phyloP scores from a whole-genome alignment of 2,329 filamentous ascomycete genomes.

The Aspergillus intermedius region DNA sequence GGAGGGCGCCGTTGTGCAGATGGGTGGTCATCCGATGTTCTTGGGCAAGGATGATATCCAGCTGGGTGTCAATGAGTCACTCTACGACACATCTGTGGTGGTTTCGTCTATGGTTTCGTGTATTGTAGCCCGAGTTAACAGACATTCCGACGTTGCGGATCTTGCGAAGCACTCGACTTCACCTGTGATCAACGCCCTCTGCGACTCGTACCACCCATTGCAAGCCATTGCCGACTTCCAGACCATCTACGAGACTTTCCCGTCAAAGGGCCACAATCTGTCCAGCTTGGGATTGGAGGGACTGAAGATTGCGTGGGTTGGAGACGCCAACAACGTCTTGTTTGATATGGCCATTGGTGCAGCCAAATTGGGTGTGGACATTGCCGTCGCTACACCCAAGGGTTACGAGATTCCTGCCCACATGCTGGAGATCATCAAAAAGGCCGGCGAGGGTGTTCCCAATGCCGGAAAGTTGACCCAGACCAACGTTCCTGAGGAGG shows the following conservation, averaged over 20 bases:
- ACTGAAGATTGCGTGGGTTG: constrained; percentile 90
- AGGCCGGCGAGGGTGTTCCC: constrained; percentile 52
- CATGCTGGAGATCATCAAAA: constrained; percentile 67
- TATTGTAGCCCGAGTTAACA: constrained; percentile 72
- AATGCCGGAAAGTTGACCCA: constrained; percentile 63
- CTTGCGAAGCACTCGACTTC: constrained; percentile 68
- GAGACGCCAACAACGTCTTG: constrained; percentile 94
- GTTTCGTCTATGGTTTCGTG: constrained; percentile 90
- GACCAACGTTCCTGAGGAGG: constrained; percentile 76
- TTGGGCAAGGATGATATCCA: constrained; percentile 94
- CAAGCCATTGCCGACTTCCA: constrained; percentile 93
- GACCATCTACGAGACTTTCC: constrained; percentile 76
- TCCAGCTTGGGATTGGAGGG: constrained; percentile 64
- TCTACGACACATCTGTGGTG: constrained; percentile 86
- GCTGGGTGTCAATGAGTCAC: constrained; percentile 84
- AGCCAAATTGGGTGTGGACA: constrained; percentile 76
- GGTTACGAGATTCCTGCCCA: constrained; percentile 72
- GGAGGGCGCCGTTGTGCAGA: constrained; percentile 77
- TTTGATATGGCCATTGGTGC: constrained; percentile 88
- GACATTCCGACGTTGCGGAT: constrained; percentile 66
- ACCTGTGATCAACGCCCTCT: constrained; percentile 81
- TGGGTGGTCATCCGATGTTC: constrained; percentile 96
- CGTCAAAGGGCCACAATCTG: constrained; percentile 35
- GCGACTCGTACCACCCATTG: constrained; percentile 85
- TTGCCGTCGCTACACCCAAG: constrained; percentile 77